phyloP scores from a whole-genome alignment of 129 eudicot species.

The Daucus carota region DNA sequence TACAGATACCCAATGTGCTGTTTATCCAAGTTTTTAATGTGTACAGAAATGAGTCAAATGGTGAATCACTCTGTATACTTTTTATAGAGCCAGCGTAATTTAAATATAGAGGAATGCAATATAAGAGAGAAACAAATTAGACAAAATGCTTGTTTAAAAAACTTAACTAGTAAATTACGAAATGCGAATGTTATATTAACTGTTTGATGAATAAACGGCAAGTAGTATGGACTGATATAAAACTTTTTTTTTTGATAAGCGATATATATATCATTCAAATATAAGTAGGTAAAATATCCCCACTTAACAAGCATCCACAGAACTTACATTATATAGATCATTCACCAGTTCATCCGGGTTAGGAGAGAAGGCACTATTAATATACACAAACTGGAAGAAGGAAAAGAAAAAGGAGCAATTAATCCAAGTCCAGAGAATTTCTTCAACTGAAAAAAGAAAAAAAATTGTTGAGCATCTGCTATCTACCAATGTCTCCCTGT shows the following conservation, averaged over 20 bases:
- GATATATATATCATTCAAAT: too few species aligned
- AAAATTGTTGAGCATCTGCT: constrained; percentile 10
- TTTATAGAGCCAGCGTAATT: too few species aligned
- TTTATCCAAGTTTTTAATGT: neutral
- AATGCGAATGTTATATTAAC: too few species aligned
- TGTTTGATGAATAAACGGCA: neutral
- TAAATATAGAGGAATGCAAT: neutral
- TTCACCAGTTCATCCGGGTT: constrained; percentile 83
- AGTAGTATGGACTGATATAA: neutral
- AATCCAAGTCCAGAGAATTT: neutral
- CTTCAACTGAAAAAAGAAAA: neutral
- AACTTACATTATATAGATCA: constrained; percentile 75
- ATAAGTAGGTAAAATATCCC: too few species aligned
- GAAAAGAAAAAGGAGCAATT: neutral
- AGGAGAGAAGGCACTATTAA: constrained; percentile 93
- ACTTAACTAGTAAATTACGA: neutral
- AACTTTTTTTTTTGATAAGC: too few species aligned
- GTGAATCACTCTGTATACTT: neutral
- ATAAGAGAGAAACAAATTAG: neutral
- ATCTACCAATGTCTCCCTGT: constrained; percentile 74
- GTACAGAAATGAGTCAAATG: neutral
- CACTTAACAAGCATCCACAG: too few species aligned
- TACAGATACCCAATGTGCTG: neutral
- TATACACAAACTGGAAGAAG: constrained; percentile 63
- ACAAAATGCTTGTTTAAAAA: neutral